Percentiles rank a stretch among this genome's conserved stretches.
Conservation (phyloP, 2,329 filamentous ascomycete species). For the Cryphonectria carpinicola region DNA sequence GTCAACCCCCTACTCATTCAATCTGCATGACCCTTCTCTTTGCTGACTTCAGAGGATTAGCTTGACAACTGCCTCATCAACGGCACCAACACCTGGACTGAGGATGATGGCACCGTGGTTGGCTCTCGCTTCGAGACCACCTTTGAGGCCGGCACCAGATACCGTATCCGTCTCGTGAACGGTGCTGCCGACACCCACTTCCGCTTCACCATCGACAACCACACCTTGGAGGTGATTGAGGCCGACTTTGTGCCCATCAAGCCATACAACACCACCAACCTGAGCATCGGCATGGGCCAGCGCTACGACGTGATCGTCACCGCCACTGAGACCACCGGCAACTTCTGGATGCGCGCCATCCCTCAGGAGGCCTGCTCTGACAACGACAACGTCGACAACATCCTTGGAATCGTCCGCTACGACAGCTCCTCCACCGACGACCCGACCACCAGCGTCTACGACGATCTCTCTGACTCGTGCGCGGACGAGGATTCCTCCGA, state of each 20-base stretch:
- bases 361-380: conserved; percentile 21
- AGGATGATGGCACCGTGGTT: neutral
- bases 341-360: conserved; percentile 20
- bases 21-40: neutral
- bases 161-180: conserved; percentile 14
- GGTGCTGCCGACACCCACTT: conserved; percentile 19
- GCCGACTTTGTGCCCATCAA: conserved; percentile 17
- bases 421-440: conserved; percentile 19
- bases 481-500: conserved; percentile 16
- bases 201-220: conserved; percentile 22
- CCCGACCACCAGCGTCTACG: conserved; percentile 18
- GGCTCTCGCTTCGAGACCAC: conserved; percentile 13
- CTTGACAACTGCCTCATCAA: conserved; percentile 22
- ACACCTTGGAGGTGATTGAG: conserved; percentile 13
- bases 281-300: conserved; percentile 20
- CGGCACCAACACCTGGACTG: conserved; percentile 23
- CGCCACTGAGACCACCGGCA: conserved; percentile 11
- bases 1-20: no score
- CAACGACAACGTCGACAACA: conserved; percentile 20
- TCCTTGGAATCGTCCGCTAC: conserved; percentile 16
- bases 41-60: neutral
- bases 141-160: conserved; percentile 5
- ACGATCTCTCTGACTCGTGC: conserved; percentile 18
- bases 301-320: conserved; percentile 19
- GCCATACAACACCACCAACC: conserved; percentile 10